Percentiles rank a stretch among this genome's conserved stretches.
Conservation (phyloP, 805 yeast species). For the Candida easanensis region DNA sequence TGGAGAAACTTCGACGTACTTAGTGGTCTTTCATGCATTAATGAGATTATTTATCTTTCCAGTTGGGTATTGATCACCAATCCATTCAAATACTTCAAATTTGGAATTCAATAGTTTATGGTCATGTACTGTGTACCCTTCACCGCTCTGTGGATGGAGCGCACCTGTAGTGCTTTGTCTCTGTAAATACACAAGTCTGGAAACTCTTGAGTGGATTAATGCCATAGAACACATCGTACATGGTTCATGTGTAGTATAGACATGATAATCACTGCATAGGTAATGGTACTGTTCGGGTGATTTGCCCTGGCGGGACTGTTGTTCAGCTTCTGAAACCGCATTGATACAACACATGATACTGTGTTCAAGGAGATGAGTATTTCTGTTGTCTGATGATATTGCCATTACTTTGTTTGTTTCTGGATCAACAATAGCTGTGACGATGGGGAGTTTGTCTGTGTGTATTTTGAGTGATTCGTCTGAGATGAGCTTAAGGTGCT, state of each 20-base stretch:
- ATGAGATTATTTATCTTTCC: slow-evolving; percentile 24
- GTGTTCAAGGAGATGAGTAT: slow-evolving; percentile 59
- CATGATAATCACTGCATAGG: slow-evolving; percentile 72
- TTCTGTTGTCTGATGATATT: slow-evolving; percentile 38
- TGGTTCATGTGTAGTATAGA: slow-evolving; percentile 92
- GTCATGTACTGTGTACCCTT: slow-evolving; percentile 71
- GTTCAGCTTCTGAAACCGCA: slow-evolving; percentile 57
- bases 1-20: not conserved
- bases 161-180: slow-evolving; percentile 52
- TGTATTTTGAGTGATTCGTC: slow-evolving; percentile 20
- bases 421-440: slow-evolving; percentile 66
- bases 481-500: slow-evolving; percentile 31
- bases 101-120: slow-evolving; percentile 80
- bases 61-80: slow-evolving; percentile 35
- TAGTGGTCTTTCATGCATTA: slow-evolving; percentile 23
- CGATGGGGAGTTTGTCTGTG: slow-evolving; percentile 40
- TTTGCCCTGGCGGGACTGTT: slow-evolving; percentile 32
- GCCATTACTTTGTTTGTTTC: slow-evolving; percentile 38
- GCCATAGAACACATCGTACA: slow-evolving; percentile 98
- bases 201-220: slow-evolving; percentile 81
- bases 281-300: slow-evolving; percentile 36
- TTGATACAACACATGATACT: slow-evolving; percentile 72
- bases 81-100: slow-evolving; percentile 79
- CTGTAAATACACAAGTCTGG: slow-evolving; percentile 59
- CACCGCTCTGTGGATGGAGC: slow-evolving; percentile 54